Percentiles rank a stretch among this genome's conserved stretches.
These are phyloP conservation scores for Pseudoperonospora humuli DNA, from an alignment of 352 stramenopile genomes.

Conservation along the genomic window DNA sequence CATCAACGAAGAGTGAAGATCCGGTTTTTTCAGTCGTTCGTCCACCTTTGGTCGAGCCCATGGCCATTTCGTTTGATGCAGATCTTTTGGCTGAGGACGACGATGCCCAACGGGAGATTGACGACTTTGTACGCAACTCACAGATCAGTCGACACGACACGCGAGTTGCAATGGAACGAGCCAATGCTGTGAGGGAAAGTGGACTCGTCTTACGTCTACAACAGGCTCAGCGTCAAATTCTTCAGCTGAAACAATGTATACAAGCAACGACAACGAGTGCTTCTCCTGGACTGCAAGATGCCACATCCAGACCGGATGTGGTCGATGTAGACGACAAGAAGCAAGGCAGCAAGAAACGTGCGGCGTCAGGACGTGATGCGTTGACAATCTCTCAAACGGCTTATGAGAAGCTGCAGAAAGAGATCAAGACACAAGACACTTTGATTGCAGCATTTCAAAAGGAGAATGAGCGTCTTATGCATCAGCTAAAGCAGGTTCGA, in stretches of 20 bases:
- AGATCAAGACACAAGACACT: constrained; percentile 66
- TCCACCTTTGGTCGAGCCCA: constrained; percentile 7
- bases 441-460: constrained; percentile 75
- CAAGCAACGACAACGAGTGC: constrained; percentile 17
- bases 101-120: constrained; percentile 34
- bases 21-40: constrained; percentile 4
- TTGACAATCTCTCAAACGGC: constrained; percentile 3
- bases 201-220: constrained; percentile 57
- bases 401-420: constrained; percentile 36
- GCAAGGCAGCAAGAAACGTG: not conserved
- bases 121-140: constrained; percentile 43
- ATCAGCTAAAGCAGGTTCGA: constrained; percentile 57
- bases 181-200: constrained; percentile 44
- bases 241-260: constrained; percentile 60
- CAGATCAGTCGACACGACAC: constrained; percentile 29
- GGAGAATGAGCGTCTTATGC: constrained; percentile 81
- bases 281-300: not conserved
- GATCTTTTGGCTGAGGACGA: constrained; percentile 32
- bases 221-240: constrained; percentile 61
- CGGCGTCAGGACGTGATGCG: not conserved
- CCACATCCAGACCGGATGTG: not conserved
- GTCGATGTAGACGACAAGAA: not conserved
- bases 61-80: constrained; percentile 20
- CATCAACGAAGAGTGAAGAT: constrained; percentile 9
- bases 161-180: constrained; percentile 14